A percentile compares a stretch with the other conserved stretches of the same genome.
Evolutionary conservation across 2,329 filamentous ascomycete species (phyloP).

Genomic region (Pseudogymnoascus sp.): DNA sequence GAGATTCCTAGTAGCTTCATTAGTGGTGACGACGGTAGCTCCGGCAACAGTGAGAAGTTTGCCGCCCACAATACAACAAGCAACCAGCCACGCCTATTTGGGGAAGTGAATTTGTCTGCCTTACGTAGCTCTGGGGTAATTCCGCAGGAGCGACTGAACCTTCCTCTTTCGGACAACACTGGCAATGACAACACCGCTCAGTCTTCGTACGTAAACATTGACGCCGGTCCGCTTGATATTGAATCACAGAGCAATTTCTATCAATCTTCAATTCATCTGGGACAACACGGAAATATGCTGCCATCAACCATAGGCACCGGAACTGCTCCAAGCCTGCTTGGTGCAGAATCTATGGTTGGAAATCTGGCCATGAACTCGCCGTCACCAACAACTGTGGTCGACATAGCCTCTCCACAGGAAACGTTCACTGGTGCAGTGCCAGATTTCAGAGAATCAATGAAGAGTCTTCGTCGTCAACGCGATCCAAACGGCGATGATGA

Average conservation of each 20-base stretch:
- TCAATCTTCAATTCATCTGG: not conserved
- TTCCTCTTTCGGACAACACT: constrained; percentile 18
- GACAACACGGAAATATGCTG: not conserved
- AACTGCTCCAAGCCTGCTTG: constrained; percentile 25
- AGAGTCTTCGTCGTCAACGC: constrained; percentile 26
- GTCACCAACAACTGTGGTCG: constrained; percentile 13
- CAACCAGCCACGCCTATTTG: constrained; percentile 24
- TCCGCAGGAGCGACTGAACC: constrained; percentile 22
- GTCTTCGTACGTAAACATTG: not conserved
- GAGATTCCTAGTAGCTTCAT: constrained; percentile 26
- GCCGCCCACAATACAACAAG: not conserved
- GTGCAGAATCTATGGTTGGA: constrained; percentile 27
- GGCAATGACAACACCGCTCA: not conserved
- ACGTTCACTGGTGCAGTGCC: constrained; percentile 4
- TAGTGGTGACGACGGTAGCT: constrained; percentile 15
- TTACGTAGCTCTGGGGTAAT: constrained; percentile 27
- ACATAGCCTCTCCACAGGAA: constrained; percentile 14
- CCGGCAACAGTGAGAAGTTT: constrained; percentile 1
- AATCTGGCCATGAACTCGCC: constrained; percentile 28
- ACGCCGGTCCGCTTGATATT: not conserved
- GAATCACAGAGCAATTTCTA: not conserved
- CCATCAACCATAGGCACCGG: not conserved
- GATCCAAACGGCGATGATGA: constrained; percentile 18
- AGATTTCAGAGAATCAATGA: constrained; percentile 12
- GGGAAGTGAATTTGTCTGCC: constrained; percentile 25